Percentiles rank a stretch among this genome's conserved stretches.
These are phyloP conservation scores for Chlorociboria aeruginascens DNA, from an alignment of 495 filamentous ascomycete species.

Conservation along the genomic window DNA sequence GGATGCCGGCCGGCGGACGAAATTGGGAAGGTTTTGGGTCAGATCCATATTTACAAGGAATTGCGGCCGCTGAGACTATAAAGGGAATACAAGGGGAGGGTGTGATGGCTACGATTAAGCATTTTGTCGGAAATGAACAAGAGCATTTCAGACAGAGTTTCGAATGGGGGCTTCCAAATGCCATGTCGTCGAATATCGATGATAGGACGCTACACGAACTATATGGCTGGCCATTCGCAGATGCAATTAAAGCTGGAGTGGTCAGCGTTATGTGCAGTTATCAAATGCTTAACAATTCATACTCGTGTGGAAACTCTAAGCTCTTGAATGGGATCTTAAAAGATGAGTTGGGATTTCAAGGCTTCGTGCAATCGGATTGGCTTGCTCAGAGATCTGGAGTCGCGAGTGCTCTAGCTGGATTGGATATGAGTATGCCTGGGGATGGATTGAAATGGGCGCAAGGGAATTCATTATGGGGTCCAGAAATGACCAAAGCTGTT, in stretches of 20 bases:
- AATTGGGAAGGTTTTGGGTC: slow-evolving; percentile 86
- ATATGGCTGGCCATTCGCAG: slow-evolving; percentile 84
- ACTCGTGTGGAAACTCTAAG: slow-evolving; percentile 87
- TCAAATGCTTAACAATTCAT: slow-evolving; percentile 83
- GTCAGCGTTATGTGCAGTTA: slow-evolving; percentile 61
- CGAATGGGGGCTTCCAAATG: slow-evolving; percentile 66
- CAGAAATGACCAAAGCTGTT: slow-evolving; percentile 60
- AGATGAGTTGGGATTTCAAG: slow-evolving; percentile 90
- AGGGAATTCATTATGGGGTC: slow-evolving; percentile 71
- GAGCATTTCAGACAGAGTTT: slow-evolving; percentile 69
- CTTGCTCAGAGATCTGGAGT: slow-evolving; percentile 79
- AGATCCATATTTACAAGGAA: slow-evolving; percentile 64
- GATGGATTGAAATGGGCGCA: slow-evolving; percentile 70
- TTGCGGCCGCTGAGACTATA: slow-evolving; percentile 58
- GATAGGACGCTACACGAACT: slow-evolving; percentile 75
- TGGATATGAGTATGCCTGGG: slow-evolving; percentile 95
- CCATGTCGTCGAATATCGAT: slow-evolving; percentile 70
- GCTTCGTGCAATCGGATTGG: slow-evolving; percentile 91
- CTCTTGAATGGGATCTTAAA: slow-evolving; percentile 86
- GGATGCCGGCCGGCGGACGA: slow-evolving; percentile 74
- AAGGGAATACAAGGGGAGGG: slow-evolving; percentile 63
- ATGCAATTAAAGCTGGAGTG: slow-evolving; percentile 77
- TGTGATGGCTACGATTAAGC: slow-evolving; percentile 78
- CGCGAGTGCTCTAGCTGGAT: slow-evolving; percentile 63
- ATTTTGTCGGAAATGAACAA: slow-evolving; percentile 76